Evolutionary conservation across 2,329 filamentous ascomycete species (phyloP).

Genomic region (Davidsoniella eucalypti): DNA sequence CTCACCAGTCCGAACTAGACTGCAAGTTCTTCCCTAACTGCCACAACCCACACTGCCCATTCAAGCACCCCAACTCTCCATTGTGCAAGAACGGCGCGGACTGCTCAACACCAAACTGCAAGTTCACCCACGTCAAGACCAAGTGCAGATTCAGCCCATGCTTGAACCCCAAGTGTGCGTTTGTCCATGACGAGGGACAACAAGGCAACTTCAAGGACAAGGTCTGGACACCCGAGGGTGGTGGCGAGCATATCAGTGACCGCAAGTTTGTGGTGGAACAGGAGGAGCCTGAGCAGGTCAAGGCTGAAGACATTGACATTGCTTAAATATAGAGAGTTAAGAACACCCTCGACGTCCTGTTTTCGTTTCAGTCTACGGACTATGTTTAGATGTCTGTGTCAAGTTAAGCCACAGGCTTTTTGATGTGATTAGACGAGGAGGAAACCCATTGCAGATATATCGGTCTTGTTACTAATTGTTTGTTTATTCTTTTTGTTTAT

Average conservation of each 20-base stretch:
- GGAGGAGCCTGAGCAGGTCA: slow-evolving; percentile 20
- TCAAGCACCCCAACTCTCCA: slow-evolving; percentile 75
- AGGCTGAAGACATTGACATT: slow-evolving; percentile 24
- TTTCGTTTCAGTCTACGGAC: too few relatives aligned
- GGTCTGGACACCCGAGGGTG: slow-evolving; percentile 55
- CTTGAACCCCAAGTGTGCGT: slow-evolving; percentile 72
- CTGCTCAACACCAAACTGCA: slow-evolving; percentile 67
- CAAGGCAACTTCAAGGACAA: slow-evolving; percentile 73
- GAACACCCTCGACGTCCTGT: not conserved
- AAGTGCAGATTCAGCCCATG: slow-evolving; percentile 87
- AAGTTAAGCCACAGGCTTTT: not conserved
- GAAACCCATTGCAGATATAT: too few relatives aligned
- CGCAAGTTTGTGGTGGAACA: slow-evolving; percentile 55
- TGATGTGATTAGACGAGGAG: not conserved
- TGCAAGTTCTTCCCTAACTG: slow-evolving; percentile 89
- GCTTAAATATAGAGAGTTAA: slow-evolving; percentile 16
- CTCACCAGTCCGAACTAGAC: slow-evolving; percentile 67
- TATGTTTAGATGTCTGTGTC: too few relatives aligned
- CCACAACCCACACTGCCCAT: slow-evolving; percentile 72
- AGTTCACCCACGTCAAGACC: slow-evolving; percentile 73
- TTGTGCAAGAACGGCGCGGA: slow-evolving; percentile 82
- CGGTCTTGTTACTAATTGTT: too few relatives aligned
- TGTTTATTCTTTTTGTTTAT: not conserved
- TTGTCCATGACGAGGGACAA: slow-evolving; percentile 84
- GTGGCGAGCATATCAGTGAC: slow-evolving; percentile 60